phyloP scores from a whole-genome alignment of 805 yeast species.

The Kregervanrija delftensis region DNA sequence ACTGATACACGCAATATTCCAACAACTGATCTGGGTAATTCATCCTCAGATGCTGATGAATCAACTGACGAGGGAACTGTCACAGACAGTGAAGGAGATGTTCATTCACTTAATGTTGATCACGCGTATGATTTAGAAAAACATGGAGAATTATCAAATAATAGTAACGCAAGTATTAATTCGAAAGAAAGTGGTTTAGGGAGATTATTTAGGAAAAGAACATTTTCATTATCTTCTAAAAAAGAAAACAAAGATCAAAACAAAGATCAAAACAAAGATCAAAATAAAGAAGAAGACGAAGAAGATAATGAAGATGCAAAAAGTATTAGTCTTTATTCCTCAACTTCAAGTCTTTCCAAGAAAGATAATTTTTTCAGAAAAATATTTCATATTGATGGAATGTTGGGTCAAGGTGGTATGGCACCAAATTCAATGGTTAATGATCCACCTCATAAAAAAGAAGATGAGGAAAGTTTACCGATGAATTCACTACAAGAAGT shows the following conservation, averaged over 20 bases:
- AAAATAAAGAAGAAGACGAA: constrained; percentile 1
- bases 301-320: neutral
- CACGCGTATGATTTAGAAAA: neutral
- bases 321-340: neutral
- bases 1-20: constrained; percentile 13
- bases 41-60: constrained; percentile 18
- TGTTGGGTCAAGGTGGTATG: constrained; percentile 11
- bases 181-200: neutral
- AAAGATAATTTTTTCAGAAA: constrained; percentile 7
- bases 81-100: constrained; percentile 1
- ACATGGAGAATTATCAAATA: neutral
- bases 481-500: constrained; percentile 29
- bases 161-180: neutral
- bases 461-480: constrained; percentile 14
- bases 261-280: neutral
- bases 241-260: constrained; percentile 1
- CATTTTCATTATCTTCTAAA: constrained; percentile 5
- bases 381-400: constrained; percentile 10
- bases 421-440: constrained; percentile 6
- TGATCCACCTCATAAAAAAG: neutral
- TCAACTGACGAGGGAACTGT: constrained; percentile 19
- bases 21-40: neutral
- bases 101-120: neutral
- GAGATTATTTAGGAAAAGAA: constrained; percentile 8
- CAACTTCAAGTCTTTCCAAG: neutral